Conservation (phyloP, 2,329 filamentous ascomycete species). For the Colletotrichum sp. region DNA sequence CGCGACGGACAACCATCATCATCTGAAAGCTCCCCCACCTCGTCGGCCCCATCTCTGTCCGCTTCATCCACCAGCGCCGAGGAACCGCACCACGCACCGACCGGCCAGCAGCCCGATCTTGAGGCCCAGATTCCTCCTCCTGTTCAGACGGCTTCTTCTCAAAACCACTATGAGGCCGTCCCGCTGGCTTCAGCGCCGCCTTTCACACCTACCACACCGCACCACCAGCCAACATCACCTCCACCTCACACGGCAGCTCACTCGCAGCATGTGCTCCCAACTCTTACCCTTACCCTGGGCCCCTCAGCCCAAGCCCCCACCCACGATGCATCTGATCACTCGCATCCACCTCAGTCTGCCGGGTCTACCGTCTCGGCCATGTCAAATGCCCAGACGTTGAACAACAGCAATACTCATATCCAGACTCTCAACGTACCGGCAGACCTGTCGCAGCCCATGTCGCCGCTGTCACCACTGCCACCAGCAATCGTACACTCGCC, state of each 20-base stretch:
- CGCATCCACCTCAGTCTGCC: neutral
- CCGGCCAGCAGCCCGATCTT: slow-evolving; percentile 6
- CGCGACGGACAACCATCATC: neutral
- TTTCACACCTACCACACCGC: neutral
- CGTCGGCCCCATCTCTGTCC: slow-evolving; percentile 14
- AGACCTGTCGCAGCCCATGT: neutral
- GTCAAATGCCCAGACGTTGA: neutral
- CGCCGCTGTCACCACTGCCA: slow-evolving; percentile 1
- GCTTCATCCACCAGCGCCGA: slow-evolving; percentile 13
- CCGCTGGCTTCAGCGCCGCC: slow-evolving; percentile 12
- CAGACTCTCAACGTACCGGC: slow-evolving; percentile 7
- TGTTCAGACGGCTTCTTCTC: neutral
- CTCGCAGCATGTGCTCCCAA: slow-evolving; percentile 1
- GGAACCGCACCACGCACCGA: neutral
- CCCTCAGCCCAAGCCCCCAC: slow-evolving; percentile 12
- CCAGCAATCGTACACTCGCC: neutral
- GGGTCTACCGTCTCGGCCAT: neutral
- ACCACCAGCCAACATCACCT: neutral
- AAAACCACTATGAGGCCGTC: neutral
- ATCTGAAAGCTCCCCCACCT: neutral
- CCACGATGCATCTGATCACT: slow-evolving; percentile 3
- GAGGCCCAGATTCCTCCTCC: slow-evolving; percentile 12
- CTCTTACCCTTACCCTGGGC: slow-evolving; percentile 2
- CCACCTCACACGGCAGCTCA: neutral
- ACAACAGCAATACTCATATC: neutral